Evolutionary conservation across 352 stramenopile species (phyloP).

Genomic region (Phytopythium ostracodes): DNA sequence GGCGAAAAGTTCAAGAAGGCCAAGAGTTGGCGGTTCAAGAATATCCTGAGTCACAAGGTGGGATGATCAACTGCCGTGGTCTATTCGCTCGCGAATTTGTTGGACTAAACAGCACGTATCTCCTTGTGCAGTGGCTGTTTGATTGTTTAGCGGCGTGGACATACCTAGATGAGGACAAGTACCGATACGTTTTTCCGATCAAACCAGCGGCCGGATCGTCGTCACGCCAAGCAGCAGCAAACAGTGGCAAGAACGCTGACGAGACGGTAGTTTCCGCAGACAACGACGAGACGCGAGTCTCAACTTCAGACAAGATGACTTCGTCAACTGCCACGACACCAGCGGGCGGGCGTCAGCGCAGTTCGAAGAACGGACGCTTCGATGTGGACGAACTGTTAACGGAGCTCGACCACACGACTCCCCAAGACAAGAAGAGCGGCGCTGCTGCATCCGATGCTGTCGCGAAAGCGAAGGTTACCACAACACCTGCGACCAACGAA

Average conservation of each 20-base stretch:
- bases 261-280: slow-evolving; percentile 16
- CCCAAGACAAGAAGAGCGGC: slow-evolving; percentile 27
- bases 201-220: slow-evolving; percentile 9
- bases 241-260: slow-evolving; percentile 17
- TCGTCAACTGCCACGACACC: slow-evolving; percentile 25
- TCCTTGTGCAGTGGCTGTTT: slow-evolving; percentile 61
- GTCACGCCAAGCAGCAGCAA: slow-evolving; percentile 14
- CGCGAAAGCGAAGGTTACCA: slow-evolving; percentile 9
- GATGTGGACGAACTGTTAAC: slow-evolving; percentile 53
- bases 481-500: slow-evolving; percentile 13
- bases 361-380: slow-evolving; percentile 29
- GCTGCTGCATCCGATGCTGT: slow-evolving; percentile 9
- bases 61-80: not conserved
- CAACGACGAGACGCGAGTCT: slow-evolving; percentile 9
- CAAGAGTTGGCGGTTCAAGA: slow-evolving; percentile 74
- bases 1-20: slow-evolving; percentile 87
- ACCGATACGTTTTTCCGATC: slow-evolving; percentile 28
- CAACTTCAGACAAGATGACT: not conserved
- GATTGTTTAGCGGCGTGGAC: slow-evolving; percentile 64
- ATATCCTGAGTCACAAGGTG: slow-evolving; percentile 80
- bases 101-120: not conserved
- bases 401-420: slow-evolving; percentile 51
- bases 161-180: slow-evolving; percentile 50
- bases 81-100: not conserved
- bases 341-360: slow-evolving; percentile 12